Evolutionary conservation across 148 eudicot genomes (phyloP), one percentile per base, ranked within the genome.

Genomic region (Pouteria glomerata): DNA sequence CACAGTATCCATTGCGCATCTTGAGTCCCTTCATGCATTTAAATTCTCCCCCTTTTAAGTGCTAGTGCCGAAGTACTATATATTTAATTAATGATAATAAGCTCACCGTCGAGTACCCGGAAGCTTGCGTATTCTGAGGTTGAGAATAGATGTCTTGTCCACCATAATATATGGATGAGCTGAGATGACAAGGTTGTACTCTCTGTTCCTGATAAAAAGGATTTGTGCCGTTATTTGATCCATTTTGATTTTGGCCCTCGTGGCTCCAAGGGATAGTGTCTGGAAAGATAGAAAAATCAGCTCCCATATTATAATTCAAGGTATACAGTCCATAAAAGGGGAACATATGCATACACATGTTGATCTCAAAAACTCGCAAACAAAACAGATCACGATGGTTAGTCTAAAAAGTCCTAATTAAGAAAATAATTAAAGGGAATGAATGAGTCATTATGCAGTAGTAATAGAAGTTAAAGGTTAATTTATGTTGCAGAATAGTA

Each of bases 101-200:
- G 50, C 90, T 82, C 69, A 91, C 94, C 23, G 81, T 74, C 18
- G 85, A 66, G 66, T 80, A 73, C 1, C 50, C 67, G 4, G 90
- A 67, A 70, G 39, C 78, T 18, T 81, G 78, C 50, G 82, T 44
- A 73, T 34, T 71, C 62, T 68, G 76, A 78, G 90, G 70, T 0
- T 57, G 79, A 23, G 82, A 64, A 74, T 88, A 90, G 51, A 74
- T 64, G 30, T 93, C 98, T 82, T 86, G 98, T 71, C 97, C 95
- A 50, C 98, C 98, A 77, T 90, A 90, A 73, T 93, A 93, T 33
- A 93, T 83, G 1, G 98, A 93, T 1, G 94, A 88, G 90, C 97
- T 93, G 78, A 88, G 80, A 71, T 85, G 80, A 74, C 88, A 86
- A 31, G 96, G 98, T 51, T 82, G 90, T 7, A 68, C 74, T 68